Percentiles rank a stretch among this genome's conserved stretches.
phyloP scores from a whole-genome alignment of 208 protist species.

The Leptomonas pyrrhocoris region DNA sequence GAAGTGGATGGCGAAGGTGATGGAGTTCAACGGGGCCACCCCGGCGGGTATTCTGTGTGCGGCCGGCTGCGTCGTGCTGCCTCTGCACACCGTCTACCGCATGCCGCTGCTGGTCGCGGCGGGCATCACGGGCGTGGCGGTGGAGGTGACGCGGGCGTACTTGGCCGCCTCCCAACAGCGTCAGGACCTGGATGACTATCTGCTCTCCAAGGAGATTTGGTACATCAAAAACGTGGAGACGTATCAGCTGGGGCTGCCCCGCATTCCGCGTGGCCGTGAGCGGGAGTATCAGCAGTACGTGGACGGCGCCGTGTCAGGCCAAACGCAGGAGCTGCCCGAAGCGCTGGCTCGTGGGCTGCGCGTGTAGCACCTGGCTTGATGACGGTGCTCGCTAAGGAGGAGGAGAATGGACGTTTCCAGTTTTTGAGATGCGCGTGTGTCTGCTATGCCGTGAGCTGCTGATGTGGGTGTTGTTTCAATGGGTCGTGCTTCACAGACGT shows the following conservation, averaged over 20 bases:
- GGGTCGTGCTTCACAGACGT: no score
- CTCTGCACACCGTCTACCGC: slow-evolving; percentile 76
- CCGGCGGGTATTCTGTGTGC: slow-evolving; percentile 72
- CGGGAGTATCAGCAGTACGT: slow-evolving; percentile 73
- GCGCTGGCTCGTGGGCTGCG: slow-evolving; percentile 53
- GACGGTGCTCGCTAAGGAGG: no score
- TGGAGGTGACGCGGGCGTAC: slow-evolving; percentile 79
- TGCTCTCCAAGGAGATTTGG: slow-evolving; percentile 90
- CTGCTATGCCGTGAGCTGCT: no score
- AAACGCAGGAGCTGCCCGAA: slow-evolving; percentile 49
- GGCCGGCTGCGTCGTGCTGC: slow-evolving; percentile 74
- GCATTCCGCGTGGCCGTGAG: slow-evolving; percentile 79
- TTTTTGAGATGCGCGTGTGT: no score
- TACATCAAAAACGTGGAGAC: slow-evolving; percentile 92
- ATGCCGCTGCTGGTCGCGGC: slow-evolving; percentile 79
- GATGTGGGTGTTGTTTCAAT: no score
- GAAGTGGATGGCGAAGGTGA: slow-evolving; percentile 81
- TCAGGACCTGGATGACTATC: slow-evolving; percentile 88
- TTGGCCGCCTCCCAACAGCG: slow-evolving; percentile 77
- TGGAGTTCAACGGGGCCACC: slow-evolving; percentile 82
- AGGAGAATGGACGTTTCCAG: no score
- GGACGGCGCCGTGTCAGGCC: slow-evolving; percentile 32
- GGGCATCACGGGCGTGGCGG: slow-evolving; percentile 63
- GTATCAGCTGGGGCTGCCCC: slow-evolving; percentile 80
- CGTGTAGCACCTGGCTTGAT: slow-evolving; percentile 4